A percentile compares a stretch with the other conserved stretches of the same genome.
These are phyloP conservation scores for Beauveria sp. DNA, from an alignment of 2,329 filamentous ascomycete species.

Conservation along the genomic window DNA sequence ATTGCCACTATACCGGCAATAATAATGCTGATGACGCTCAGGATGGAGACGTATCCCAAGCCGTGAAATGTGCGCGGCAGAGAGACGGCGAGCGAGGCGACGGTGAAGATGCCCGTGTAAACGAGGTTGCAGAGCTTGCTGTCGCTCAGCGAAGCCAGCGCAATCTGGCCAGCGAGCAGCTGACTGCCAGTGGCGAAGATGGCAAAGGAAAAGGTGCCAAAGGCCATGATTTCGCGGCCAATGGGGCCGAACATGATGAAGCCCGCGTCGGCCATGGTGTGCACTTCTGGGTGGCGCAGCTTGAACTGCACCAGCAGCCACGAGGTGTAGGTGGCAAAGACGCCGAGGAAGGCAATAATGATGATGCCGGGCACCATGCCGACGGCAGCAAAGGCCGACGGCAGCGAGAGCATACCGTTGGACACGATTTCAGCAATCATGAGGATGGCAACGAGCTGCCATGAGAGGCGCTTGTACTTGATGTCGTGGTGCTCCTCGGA, in stretches of 20 bases:
- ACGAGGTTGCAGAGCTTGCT: slow-evolving; percentile 40
- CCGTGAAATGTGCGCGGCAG: slow-evolving; percentile 42
- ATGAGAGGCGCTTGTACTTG: slow-evolving; percentile 46
- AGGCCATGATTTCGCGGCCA: slow-evolving; percentile 41
- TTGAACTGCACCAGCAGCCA: slow-evolving; percentile 46
- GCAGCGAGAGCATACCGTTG: slow-evolving; percentile 46
- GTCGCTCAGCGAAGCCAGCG: slow-evolving; percentile 37
- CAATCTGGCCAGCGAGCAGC: slow-evolving; percentile 43
- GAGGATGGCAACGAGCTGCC: slow-evolving; percentile 42
- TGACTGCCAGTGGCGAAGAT: slow-evolving; percentile 44
- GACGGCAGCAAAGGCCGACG: slow-evolving; percentile 42
- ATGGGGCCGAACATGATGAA: slow-evolving; percentile 44
- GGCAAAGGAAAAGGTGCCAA: slow-evolving; percentile 44
- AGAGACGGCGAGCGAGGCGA: slow-evolving; percentile 37
- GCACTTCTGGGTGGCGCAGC: slow-evolving; percentile 44
- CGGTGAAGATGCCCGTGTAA: slow-evolving; percentile 42
- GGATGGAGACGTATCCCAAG: slow-evolving; percentile 39
- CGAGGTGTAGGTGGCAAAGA: slow-evolving; percentile 43
- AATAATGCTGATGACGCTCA: slow-evolving; percentile 38
- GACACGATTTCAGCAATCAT: slow-evolving; percentile 51
- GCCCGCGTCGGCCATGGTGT: slow-evolving; percentile 51
- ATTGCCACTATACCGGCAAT: slow-evolving; percentile 44
- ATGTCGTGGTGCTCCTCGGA: slow-evolving; percentile 27
- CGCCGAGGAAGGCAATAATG: slow-evolving; percentile 41
- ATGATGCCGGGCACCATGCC: slow-evolving; percentile 45